Base-by-base conservation (phyloP, 495 filamentous ascomycete species). In the Podospora appendiculata region DNA sequence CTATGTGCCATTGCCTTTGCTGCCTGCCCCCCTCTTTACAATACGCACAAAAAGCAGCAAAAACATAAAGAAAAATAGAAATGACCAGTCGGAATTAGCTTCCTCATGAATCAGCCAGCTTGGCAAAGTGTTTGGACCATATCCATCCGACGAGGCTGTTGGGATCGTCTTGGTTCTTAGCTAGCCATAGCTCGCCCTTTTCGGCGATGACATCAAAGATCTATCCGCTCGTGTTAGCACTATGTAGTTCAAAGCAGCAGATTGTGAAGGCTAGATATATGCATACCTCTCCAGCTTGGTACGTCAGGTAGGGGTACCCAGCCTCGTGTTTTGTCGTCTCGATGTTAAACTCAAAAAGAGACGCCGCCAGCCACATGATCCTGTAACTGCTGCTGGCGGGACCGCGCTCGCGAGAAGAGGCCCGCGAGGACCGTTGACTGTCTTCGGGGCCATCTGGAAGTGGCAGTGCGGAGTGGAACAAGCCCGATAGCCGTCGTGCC, bases 181-280 rank as follows among this genome's bases (percentile, higher is more conserved):
- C 93, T 33, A 98, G 83, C 94, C 93, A 98, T 13, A 97, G 83
- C 71, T 97, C 93, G 47, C 93, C 93, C 66, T 97, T 97, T 63
- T 95, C 88, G 48, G 83, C 93, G 58, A 97, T 87, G 51, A 90
- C 85, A 70, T 94, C 88, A 62, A 91, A 93, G 53, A 92, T 87
- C 76, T 83, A 11, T 14, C 13, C 16, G 9, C 7, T 18, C 25
- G 8, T 47, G 19, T 45, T 39, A 51, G 52, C 8, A 43, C 5
- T 3, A 14, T 36, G 17, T 19, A 19, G 0, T n/a, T 33, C 9
- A 3, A 40, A 41, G 35, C 36, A 32, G 6, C 16, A 9, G 8
- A 32, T 11, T 14, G 35, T 11, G 34, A 9, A 70, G 25, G 25
- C 25, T 25, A 25, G 25, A 25, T 25, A 25, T 2, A 25, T 25